phyloP scores from a whole-genome alignment of 2,329 filamentous ascomycete species.

The Penicillium sp. region DNA sequence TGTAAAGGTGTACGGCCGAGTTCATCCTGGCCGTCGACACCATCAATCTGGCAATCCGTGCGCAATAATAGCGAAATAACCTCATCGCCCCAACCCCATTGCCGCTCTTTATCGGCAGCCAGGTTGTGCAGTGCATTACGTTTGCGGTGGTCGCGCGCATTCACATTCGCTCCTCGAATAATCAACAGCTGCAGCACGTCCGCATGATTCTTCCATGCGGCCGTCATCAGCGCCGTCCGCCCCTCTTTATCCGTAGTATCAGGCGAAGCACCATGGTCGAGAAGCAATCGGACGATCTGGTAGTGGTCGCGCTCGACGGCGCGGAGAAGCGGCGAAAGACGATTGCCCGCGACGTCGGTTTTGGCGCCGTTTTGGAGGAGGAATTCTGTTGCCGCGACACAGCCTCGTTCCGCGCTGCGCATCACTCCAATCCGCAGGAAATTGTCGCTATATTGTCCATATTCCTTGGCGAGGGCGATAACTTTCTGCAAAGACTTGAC shows the following conservation, averaged over 20 bases:
- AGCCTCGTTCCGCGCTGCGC: constrained; percentile 45
- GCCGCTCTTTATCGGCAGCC: constrained; percentile 50
- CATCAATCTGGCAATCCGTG: constrained; percentile 47
- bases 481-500: constrained; percentile 37
- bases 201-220: constrained; percentile 48
- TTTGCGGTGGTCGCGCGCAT: constrained; percentile 35
- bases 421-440: constrained; percentile 47
- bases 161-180: constrained; percentile 39
- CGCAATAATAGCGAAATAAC: constrained; percentile 48
- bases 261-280: constrained; percentile 38
- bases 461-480: constrained; percentile 37
- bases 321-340: constrained; percentile 40
- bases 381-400: constrained; percentile 35
- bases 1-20: constrained; percentile 59
- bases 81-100: constrained; percentile 50
- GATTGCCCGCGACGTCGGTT: constrained; percentile 37
- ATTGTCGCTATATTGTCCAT: constrained; percentile 41
- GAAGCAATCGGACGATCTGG: constrained; percentile 51
- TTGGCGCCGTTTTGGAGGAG: constrained; percentile 45
- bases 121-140: constrained; percentile 48
- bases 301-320: constrained; percentile 46
- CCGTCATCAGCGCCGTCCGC: constrained; percentile 49
- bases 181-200: constrained; percentile 46
- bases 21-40: constrained; percentile 45
- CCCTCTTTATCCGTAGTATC: constrained; percentile 51